A percentile compares a stretch with the other conserved stretches of the same genome.
phyloP scores from a whole-genome alignment of 768 basidiomycete species.

The Royoungia palumana region DNA sequence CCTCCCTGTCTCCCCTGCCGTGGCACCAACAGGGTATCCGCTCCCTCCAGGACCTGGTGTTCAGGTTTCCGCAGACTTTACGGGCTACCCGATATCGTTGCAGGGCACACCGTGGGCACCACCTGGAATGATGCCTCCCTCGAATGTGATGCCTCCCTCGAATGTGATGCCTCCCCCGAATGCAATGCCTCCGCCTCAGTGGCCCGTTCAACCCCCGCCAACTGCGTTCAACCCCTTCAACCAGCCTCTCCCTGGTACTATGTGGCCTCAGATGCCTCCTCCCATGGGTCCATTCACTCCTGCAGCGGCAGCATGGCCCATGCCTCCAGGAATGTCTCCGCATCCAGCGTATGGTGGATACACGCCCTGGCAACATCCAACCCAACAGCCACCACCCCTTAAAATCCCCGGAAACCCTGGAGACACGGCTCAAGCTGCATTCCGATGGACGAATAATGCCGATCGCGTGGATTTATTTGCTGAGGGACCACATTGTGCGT shows the following conservation, averaged over 20 bases:
- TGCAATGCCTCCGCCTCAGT: constrained; percentile 15
- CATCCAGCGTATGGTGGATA: constrained; percentile 21
- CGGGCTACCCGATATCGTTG: constrained; percentile 28
- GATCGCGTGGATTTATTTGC: constrained; percentile 36
- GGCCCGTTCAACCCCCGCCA: constrained; percentile 15
- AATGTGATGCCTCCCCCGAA: constrained; percentile 22
- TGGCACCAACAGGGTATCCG: constrained; percentile 6
- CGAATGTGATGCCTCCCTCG: constrained; percentile 23
- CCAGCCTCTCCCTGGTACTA: constrained; percentile 30
- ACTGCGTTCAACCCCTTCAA: constrained; percentile 29
- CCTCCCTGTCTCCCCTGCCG: constrained; percentile 25
- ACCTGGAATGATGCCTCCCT: constrained; percentile 18
- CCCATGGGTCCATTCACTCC: constrained; percentile 23
- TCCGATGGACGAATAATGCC: constrained; percentile 30
- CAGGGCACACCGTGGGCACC: constrained; percentile 27
- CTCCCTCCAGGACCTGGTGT: constrained; percentile 1
- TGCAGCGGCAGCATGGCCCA: constrained; percentile 26
- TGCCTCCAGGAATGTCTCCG: constrained; percentile 24
- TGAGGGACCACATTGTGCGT: constrained; percentile 44
- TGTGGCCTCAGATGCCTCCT: constrained; percentile 18
- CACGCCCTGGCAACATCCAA: constrained; percentile 28
- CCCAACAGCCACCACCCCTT: constrained; percentile 23
- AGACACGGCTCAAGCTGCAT: constrained; percentile 26
- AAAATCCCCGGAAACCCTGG: constrained; percentile 18
- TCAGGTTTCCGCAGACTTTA: constrained; percentile 30